Conservation (phyloP, 129 eudicot species). For the Chrysanthemum makinoi region DNA sequence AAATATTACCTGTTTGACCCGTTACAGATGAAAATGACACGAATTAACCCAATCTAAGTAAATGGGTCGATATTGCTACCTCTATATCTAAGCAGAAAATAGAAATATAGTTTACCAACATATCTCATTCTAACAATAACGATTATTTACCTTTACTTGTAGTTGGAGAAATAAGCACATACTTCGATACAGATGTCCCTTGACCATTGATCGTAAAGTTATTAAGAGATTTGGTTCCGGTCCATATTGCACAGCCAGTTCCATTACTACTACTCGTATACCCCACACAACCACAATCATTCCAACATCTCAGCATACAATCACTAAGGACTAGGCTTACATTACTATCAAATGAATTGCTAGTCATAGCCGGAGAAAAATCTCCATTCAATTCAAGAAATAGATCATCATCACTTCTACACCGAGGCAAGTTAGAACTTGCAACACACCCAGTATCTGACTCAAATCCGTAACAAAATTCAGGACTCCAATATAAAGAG, state of each 20-base stretch:
- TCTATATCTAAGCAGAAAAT: no score
- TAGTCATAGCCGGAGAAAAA: background rate
- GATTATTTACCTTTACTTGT: constrained; percentile 8
- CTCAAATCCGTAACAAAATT: constrained; percentile 36
- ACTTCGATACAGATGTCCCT: constrained; percentile 14
- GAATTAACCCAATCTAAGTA: no score
- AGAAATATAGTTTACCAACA: background rate
- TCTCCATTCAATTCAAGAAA: constrained; percentile 15
- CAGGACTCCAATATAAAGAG: background rate
- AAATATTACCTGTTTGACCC: no score
- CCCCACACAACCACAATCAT: constrained; percentile 48
- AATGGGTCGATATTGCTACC: no score
- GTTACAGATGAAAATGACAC: no score
- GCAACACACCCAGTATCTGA: constrained; percentile 28
- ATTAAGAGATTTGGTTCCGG: constrained; percentile 12
- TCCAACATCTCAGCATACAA: constrained; percentile 36
- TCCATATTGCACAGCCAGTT: constrained; percentile 29
- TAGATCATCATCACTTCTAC: constrained; percentile 18
- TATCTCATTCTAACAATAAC: background rate
- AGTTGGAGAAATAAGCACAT: constrained; percentile 32
- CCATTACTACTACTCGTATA: constrained; percentile 21
- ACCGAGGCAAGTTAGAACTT: constrained; percentile 12
- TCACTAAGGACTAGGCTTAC: no score
- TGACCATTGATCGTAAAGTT: constrained; percentile 6
- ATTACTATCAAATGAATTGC: background rate